Evolutionary conservation across 176 grass and related monocot species (phyloP).

Genomic region (Panicum miliaceum): DNA sequence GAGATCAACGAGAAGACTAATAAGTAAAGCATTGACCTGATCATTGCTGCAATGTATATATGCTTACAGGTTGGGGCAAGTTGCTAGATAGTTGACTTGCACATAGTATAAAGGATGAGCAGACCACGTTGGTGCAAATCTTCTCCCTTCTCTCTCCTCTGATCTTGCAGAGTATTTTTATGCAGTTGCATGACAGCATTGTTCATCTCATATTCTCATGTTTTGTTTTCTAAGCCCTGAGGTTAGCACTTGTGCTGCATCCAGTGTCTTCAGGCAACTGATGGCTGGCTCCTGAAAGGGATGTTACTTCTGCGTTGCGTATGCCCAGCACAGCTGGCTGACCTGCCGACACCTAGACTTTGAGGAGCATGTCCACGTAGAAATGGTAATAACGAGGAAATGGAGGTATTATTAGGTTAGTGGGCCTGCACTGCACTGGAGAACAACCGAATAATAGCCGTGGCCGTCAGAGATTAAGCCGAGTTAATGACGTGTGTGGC

Average conservation of each 20-base stretch:
- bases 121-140: neutral
- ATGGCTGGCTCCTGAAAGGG: neutral
- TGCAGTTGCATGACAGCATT: neutral
- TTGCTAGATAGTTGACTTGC: conserved; percentile 29
- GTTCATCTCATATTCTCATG: neutral
- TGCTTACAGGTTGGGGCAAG: neutral
- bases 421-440: neutral
- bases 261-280: neutral
- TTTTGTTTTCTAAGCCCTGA: neutral
- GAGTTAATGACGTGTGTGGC: neutral
- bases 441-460: neutral
- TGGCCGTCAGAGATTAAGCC: neutral
- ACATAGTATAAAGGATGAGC: neutral
- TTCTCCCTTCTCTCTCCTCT: neutral
- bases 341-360: conserved; percentile 35
- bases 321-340: neutral
- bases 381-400: neutral
- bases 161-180: neutral
- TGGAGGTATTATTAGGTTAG: neutral
- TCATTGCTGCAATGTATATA: neutral
- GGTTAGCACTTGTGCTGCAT: neutral
- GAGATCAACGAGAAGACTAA: neutral
- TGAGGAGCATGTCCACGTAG: neutral
- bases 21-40: conserved; percentile 10
- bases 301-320: neutral